Conservation (phyloP, 257 asterid genomes). For the Coffea eugenioides region DNA sequence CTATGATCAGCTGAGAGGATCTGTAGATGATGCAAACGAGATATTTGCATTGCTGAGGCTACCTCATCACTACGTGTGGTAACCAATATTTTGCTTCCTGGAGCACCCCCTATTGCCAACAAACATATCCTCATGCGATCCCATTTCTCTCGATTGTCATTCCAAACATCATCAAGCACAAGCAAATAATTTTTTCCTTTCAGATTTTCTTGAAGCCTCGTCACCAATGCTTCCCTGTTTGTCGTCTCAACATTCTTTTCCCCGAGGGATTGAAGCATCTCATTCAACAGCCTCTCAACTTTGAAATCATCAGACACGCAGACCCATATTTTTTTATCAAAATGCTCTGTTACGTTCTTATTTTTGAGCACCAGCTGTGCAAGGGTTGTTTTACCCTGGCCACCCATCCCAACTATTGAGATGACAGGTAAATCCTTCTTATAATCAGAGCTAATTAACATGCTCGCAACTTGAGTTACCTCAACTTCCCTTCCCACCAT, state of each 20-base stretch:
- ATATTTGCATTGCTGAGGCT: slow-evolving; percentile 10
- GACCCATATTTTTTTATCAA: slow-evolving; percentile 19
- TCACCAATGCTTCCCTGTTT: slow-evolving; percentile 2
- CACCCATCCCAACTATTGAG: slow-evolving; percentile 30
- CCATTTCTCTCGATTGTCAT: slow-evolving; percentile 19
- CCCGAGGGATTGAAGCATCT: slow-evolving; percentile 14
- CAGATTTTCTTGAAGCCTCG: slow-evolving; percentile 3
- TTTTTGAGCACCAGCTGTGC: slow-evolving; percentile 13
- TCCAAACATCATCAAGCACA: slow-evolving; percentile 30
- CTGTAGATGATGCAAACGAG: background rate
- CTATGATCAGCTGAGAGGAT: slow-evolving; percentile 21
- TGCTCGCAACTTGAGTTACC: background rate
- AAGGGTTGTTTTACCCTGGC: slow-evolving; percentile 28
- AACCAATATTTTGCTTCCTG: slow-evolving; percentile 15
- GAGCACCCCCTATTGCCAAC: slow-evolving; percentile 3
- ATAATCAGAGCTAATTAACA: background rate
- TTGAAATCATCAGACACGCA: slow-evolving; percentile 21
- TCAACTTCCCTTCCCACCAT: background rate
- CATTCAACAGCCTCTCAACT: slow-evolving; percentile 1
- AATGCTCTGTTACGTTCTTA: background rate
- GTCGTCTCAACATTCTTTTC: background rate
- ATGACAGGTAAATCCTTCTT: background rate
- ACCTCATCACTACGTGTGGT: slow-evolving; percentile 24
- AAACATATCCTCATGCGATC: slow-evolving; percentile 12
- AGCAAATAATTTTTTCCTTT: slow-evolving; percentile 15